These are phyloP conservation scores for Trichosanthes cucumerina DNA, from an alignment of 306 rosid species.

Conservation along the genomic window DNA sequence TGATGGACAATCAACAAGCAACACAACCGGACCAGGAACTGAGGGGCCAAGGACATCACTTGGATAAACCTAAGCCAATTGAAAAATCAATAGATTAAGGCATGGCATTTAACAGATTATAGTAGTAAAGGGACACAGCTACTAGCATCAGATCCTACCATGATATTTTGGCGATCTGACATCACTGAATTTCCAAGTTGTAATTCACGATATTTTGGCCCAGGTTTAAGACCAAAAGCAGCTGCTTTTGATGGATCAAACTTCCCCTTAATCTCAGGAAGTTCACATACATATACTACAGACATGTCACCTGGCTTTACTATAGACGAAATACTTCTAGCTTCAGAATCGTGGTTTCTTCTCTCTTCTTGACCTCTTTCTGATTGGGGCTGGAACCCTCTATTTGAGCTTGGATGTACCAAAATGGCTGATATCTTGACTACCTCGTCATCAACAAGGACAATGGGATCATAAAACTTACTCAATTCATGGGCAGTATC, in stretches of 20 bases:
- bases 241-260: constrained; percentile 68
- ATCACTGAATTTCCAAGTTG: constrained; percentile 74
- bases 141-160: constrained; percentile 32
- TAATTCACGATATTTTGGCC: constrained; percentile 70
- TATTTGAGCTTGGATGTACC: constrained; percentile 36
- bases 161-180: constrained; percentile 60
- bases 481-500: constrained; percentile 17
- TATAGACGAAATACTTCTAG: constrained; percentile 16
- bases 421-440: constrained; percentile 83
- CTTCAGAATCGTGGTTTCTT: constrained; percentile 17
- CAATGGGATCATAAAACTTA: constrained; percentile 44
- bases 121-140: neutral
- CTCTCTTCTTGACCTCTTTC: constrained; percentile 20
- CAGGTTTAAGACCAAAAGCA: constrained; percentile 68
- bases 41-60: constrained; percentile 90
- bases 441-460: constrained; percentile 67
- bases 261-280: constrained; percentile 82
- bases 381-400: constrained; percentile 13
- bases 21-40: constrained; percentile 82
- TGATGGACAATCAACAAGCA: constrained; percentile 89
- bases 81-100: neutral
- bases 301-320: constrained; percentile 79
- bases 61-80: constrained; percentile 60
- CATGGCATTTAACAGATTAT: neutral
- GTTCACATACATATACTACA: constrained; percentile 75